phyloP scores from a whole-genome alignment of 176 grass and related monocot genomes.

The Musa beccarii region DNA sequence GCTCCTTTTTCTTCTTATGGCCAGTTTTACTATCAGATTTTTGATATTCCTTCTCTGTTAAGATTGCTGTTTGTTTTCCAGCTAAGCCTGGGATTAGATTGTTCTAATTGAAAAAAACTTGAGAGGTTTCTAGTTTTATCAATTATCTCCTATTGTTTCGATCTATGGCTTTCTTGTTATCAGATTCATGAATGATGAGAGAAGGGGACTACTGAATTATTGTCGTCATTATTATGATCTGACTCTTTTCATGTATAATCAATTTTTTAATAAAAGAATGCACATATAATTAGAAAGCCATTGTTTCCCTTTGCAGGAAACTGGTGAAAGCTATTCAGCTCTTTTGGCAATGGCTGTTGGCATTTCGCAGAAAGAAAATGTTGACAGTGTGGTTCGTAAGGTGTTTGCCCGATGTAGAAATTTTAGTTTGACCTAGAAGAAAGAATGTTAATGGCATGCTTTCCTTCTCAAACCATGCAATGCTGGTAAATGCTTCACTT shows the following conservation, averaged over 20 bases:
- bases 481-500: conserved; percentile 12
- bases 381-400: conserved; percentile 67
- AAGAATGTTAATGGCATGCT: neutral
- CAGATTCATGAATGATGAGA: neutral
- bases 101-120: neutral
- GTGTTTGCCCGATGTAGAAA: conserved; percentile 22
- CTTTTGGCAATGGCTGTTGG: conserved; percentile 92
- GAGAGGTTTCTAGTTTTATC: neutral
- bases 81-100: neutral
- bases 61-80: neutral
- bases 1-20: neutral
- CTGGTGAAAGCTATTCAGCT: conserved; percentile 37
- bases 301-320: conserved; percentile 30
- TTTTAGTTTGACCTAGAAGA: neutral
- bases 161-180: neutral
- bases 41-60: neutral
- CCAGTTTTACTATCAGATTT: neutral
- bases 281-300: neutral
- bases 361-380: conserved; percentile 77
- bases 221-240: neutral
- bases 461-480: neutral
- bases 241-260: neutral
- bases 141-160: neutral
- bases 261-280: neutral
- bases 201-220: neutral